Conservation (phyloP, 768 basidiomycete genomes). For the Agaricus blazei region DNA sequence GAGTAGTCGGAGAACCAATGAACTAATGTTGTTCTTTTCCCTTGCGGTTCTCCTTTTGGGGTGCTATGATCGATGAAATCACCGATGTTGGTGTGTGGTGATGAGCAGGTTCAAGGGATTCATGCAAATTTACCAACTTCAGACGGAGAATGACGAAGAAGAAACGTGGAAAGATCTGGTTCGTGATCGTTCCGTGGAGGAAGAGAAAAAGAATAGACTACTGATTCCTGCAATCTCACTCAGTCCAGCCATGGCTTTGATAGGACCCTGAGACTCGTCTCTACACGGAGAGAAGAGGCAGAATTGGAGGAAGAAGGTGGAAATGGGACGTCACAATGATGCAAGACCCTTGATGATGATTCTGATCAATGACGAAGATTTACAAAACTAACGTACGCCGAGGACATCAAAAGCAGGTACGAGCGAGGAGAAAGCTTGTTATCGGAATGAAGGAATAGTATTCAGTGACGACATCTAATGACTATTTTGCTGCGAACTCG, state of each 20-base stretch:
- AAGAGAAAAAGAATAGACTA: slow-evolving; percentile 1
- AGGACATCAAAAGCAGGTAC: slow-evolving; percentile 6
- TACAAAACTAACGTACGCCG: slow-evolving; percentile 7
- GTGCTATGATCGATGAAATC: not conserved
- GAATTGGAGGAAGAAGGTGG: slow-evolving; percentile 18
- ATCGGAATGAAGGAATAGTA: not conserved
- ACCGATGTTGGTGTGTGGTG: slow-evolving; percentile 1
- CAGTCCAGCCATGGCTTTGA: slow-evolving; percentile 78
- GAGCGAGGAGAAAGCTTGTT: slow-evolving; percentile 2
- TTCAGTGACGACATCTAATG: slow-evolving; percentile 11
- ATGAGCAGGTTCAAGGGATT: slow-evolving; percentile 67
- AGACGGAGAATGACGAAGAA: slow-evolving; percentile 78
- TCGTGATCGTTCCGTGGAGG: slow-evolving; percentile 18
- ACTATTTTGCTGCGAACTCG: slow-evolving; percentile 1
- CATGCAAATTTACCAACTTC: slow-evolving; percentile 78
- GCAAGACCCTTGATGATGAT: slow-evolving; percentile 5
- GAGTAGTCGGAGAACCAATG: not conserved
- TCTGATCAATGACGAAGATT: not conserved
- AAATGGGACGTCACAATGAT: slow-evolving; percentile 3
- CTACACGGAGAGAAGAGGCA: slow-evolving; percentile 48
- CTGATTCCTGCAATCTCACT: not conserved
- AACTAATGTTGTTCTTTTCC: not conserved
- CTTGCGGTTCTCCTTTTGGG: slow-evolving; percentile 1
- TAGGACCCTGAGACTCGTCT: slow-evolving; percentile 53
- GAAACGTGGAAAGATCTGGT: slow-evolving; percentile 84